phyloP scores from a whole-genome alignment of 805 yeast species.

The Candida ortonii region DNA sequence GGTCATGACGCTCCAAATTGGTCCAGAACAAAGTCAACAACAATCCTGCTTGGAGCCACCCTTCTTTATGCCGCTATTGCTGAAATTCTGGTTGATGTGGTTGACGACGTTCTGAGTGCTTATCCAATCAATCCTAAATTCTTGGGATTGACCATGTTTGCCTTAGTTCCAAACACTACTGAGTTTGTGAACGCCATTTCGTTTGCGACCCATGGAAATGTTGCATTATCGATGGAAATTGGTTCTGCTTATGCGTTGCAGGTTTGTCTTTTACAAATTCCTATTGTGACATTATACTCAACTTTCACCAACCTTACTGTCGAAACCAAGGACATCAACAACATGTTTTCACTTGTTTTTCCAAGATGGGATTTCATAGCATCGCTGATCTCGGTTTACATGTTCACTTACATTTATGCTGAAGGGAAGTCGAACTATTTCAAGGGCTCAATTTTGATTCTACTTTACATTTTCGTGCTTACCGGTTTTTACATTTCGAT shows the following conservation, averaged over 20 bases:
- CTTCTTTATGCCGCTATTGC: constrained; percentile 89
- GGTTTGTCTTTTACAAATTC: constrained; percentile 90
- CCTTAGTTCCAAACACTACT: constrained; percentile 94
- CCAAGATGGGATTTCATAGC: constrained; percentile 96
- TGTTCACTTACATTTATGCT: constrained; percentile 91
- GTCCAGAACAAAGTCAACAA: constrained; percentile 81
- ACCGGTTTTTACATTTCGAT: constrained; percentile 76
- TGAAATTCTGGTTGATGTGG: constrained; percentile 88
- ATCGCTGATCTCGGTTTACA: constrained; percentile 75
- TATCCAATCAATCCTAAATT: constrained; percentile 88
- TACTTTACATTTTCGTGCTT: constrained; percentile 71
- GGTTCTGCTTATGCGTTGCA: constrained; percentile 97
- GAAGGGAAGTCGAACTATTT: constrained; percentile 96
- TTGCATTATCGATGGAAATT: constrained; percentile 94
- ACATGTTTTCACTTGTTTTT: constrained; percentile 77
- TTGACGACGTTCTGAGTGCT: constrained; percentile 75
- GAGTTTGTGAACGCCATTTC: constrained; percentile 96
- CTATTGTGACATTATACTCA: constrained; percentile 80
- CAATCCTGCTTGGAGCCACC: constrained; percentile 81
- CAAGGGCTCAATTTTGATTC: constrained; percentile 85
- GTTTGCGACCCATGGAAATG: constrained; percentile 93
- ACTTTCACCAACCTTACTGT: constrained; percentile 42
- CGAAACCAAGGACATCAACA: constrained; percentile 32
- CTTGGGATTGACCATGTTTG: constrained; percentile 90
- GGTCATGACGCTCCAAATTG: constrained; percentile 98